These are phyloP conservation scores for Kluyveromyces marxianus DNA, from an alignment of 1,139 yeast genomes.

Conservation along the genomic window DNA sequence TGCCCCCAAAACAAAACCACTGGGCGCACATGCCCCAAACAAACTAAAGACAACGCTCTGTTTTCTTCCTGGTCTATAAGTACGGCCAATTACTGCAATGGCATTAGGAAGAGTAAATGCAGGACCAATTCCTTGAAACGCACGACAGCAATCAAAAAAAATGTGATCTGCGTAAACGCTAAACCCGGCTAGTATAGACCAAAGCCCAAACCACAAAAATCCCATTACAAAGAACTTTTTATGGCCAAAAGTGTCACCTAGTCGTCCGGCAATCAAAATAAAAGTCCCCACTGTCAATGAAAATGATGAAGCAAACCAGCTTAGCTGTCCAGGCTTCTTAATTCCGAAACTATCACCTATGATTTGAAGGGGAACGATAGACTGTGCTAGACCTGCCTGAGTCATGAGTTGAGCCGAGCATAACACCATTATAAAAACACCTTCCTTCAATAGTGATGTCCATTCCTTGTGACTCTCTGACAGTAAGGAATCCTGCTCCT, in stretches of 20 bases:
- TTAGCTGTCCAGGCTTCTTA: conserved; percentile 34
- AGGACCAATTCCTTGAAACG: conserved; percentile 16
- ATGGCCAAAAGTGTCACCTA: conserved; percentile 61
- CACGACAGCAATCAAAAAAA: conserved; percentile 13
- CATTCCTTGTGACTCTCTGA: background rate
- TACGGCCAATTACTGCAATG: conserved; percentile 12
- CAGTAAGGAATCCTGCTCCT: background rate
- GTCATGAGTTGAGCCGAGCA: conserved; percentile 13
- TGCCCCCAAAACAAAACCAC: conserved; percentile 48
- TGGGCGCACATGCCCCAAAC: conserved; percentile 55
- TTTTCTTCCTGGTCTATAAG: conserved; percentile 11
- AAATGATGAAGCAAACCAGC: conserved; percentile 57
- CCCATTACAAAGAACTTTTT: conserved; percentile 43
- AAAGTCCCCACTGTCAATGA: conserved; percentile 57
- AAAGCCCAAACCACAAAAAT: conserved; percentile 40
- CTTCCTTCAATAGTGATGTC: conserved; percentile 5
- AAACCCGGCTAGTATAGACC: conserved; percentile 47
- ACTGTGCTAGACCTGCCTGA: conserved; percentile 14
- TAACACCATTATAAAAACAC: conserved; percentile 7
- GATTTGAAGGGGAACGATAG: conserved; percentile 13
- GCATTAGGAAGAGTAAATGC: conserved; percentile 13
- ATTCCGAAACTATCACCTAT: conserved; percentile 14
- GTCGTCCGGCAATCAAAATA: conserved; percentile 50
- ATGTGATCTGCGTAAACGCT: conserved; percentile 34
- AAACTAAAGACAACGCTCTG: conserved; percentile 16